Conservation (phyloP, 305 asterid species). For the Rubia balearica region DNA sequence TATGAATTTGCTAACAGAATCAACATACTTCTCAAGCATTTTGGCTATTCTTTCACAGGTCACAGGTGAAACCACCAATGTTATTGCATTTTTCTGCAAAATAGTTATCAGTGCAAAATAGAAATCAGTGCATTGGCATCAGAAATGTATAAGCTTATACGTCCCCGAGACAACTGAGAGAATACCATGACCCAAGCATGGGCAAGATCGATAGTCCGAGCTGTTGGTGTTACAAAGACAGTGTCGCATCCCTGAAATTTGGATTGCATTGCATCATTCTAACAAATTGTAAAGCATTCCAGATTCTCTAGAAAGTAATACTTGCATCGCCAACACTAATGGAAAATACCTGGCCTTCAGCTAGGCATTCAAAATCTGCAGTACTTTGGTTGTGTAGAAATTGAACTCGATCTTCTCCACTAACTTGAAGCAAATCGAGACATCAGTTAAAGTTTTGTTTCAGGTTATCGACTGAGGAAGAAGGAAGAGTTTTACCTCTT, state of each 20-base stretch:
- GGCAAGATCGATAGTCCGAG: slow-evolving; percentile 86
- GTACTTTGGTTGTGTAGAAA: slow-evolving; percentile 96
- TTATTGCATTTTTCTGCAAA: slow-evolving; percentile 78
- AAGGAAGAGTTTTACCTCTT: slow-evolving; percentile 49
- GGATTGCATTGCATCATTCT: slow-evolving; percentile 15
- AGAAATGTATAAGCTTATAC: slow-evolving; percentile 6
- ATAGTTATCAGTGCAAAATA: slow-evolving; percentile 14
- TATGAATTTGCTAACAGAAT: slow-evolving; percentile 13
- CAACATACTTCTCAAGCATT: slow-evolving; percentile 77
- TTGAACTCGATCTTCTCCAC: slow-evolving; percentile 86
- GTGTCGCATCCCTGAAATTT: slow-evolving; percentile 80
- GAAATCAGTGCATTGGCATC: slow-evolving; percentile 11
- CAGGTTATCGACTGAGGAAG: background rate
- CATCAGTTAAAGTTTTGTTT: slow-evolving; percentile 9
- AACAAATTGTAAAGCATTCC: slow-evolving; percentile 14
- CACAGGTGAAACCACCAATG: slow-evolving; percentile 75
- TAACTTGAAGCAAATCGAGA: slow-evolving; percentile 47
- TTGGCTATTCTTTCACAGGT: slow-evolving; percentile 55
- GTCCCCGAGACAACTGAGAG: slow-evolving; percentile 14
- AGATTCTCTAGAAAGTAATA: slow-evolving; percentile 14
- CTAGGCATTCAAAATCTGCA: slow-evolving; percentile 78
- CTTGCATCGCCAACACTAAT: slow-evolving; percentile 14
- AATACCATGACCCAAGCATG: slow-evolving; percentile 48
- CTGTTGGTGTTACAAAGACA: slow-evolving; percentile 89
- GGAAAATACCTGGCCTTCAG: slow-evolving; percentile 75